These are phyloP conservation scores for Mycocentrospora acerina DNA, from an alignment of 2,329 filamentous ascomycete species.

Conservation along the genomic window DNA sequence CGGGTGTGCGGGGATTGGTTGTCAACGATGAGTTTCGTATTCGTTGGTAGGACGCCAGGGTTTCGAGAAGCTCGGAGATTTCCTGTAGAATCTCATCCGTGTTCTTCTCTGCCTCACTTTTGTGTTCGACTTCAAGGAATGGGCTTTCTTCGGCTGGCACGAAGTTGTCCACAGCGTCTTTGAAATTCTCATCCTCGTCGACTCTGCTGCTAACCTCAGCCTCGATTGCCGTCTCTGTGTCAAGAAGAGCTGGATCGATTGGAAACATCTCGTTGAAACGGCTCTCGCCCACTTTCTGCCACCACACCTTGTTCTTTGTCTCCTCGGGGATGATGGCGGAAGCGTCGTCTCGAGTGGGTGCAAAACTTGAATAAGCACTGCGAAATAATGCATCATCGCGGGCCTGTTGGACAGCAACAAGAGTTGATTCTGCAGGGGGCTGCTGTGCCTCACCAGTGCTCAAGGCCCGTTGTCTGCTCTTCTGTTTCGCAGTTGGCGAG, in stretches of 20 bases:
- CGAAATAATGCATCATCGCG: constrained; percentile 76
- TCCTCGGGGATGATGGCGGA: constrained; percentile 69
- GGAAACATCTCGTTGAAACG: constrained; percentile 67
- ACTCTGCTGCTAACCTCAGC: constrained; percentile 39
- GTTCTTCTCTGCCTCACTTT: constrained; percentile 58
- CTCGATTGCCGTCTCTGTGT: constrained; percentile 40
- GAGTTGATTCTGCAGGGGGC: constrained; percentile 44
- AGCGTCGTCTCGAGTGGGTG: constrained; percentile 72
- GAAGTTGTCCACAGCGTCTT: constrained; percentile 42
- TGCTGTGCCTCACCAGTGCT: constrained; percentile 65
- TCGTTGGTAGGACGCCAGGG: constrained; percentile 74
- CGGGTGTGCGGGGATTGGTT: constrained; percentile 64
- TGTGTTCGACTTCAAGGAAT: constrained; percentile 26
- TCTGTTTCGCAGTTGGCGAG: constrained; percentile 66
- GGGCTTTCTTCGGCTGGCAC: constrained; percentile 29
- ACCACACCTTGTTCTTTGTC: constrained; percentile 71
- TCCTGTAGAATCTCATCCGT: constrained; percentile 70
- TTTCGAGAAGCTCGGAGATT: constrained; percentile 75
- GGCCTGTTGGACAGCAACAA: constrained; percentile 53
- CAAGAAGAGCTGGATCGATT: constrained; percentile 47
- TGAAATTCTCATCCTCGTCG: constrained; percentile 40
- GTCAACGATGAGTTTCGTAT: constrained; percentile 73
- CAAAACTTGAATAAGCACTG: constrained; percentile 77
- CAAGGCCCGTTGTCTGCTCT: constrained; percentile 70
- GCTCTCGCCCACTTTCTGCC: constrained; percentile 69